phyloP scores from a whole-genome alignment of 306 rosid genomes.

The Vigna reflexopilosa region DNA sequence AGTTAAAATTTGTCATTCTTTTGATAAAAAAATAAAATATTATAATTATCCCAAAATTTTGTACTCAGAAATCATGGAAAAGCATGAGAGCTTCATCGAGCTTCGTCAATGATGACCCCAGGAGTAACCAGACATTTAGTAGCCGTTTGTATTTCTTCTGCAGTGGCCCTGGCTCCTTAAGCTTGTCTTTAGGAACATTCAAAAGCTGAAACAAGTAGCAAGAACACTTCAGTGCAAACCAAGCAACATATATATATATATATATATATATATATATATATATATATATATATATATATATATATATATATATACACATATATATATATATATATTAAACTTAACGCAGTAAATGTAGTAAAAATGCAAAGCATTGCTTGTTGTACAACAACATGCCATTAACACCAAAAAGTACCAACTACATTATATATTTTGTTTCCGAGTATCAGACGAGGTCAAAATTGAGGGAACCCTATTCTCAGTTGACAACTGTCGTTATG shows the following conservation, averaged over 20 bases:
- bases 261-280: not conserved
- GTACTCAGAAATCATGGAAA: slow-evolving; percentile 81
- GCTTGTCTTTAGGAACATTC: slow-evolving; percentile 51
- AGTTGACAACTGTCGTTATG: not conserved
- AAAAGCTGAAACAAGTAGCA: slow-evolving; percentile 60
- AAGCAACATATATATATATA: not conserved
- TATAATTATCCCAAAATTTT: not conserved
- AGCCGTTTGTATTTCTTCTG: slow-evolving; percentile 52
- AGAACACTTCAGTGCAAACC: slow-evolving; percentile 36
- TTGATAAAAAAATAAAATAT: not conserved
- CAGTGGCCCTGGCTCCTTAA: slow-evolving; percentile 49
- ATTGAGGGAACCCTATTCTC: slow-evolving; percentile 16
- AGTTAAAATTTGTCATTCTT: slow-evolving; percentile 11
- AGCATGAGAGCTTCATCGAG: slow-evolving; percentile 91
- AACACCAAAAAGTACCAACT: slow-evolving; percentile 9
- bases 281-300: not conserved
- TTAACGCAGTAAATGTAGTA: slow-evolving; percentile 14
- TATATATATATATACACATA: not conserved
- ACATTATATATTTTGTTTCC: not conserved
- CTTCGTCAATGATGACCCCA: slow-evolving; percentile 72
- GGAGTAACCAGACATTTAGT: slow-evolving; percentile 44
- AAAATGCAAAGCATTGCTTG: not conserved
- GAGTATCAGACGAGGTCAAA: not conserved
- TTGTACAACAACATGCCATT: not conserved
- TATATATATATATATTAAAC: not conserved